Percentiles rank a stretch among this genome's conserved stretches.
These are phyloP conservation scores for Picea glauca DNA, from an alignment of 75 land plant genomes.

Conservation along the genomic window DNA sequence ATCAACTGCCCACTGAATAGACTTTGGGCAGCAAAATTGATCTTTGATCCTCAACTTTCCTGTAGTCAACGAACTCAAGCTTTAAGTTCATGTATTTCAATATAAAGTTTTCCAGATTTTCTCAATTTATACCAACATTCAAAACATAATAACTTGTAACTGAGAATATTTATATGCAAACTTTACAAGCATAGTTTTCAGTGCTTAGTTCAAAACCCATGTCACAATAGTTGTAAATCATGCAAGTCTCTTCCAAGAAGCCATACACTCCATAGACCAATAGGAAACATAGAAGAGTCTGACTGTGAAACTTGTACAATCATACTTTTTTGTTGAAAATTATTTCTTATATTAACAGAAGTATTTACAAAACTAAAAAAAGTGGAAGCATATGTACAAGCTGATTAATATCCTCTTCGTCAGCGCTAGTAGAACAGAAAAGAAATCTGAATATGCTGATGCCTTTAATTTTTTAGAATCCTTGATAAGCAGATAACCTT, in stretches of 20 bases:
- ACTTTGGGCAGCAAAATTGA: constrained; percentile 59
- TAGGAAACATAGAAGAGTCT: background rate
- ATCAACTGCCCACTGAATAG: constrained; percentile 65
- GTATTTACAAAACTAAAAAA: too few relatives aligned
- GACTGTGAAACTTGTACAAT: background rate
- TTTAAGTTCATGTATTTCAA: background rate
- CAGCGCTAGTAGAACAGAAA: too few relatives aligned
- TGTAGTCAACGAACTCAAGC: background rate
- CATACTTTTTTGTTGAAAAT: too few relatives aligned
- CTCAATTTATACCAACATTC: background rate
- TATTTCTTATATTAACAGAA: too few relatives aligned
- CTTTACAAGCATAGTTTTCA: background rate
- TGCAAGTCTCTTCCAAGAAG: background rate
- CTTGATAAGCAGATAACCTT: too few relatives aligned
- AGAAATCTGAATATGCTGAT: too few relatives aligned
- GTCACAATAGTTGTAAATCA: background rate
- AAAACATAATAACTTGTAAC: background rate
- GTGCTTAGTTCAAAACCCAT: background rate
- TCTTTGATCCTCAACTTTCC: constrained; percentile 9
- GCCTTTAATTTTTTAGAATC: too few relatives aligned
- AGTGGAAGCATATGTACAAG: too few relatives aligned
- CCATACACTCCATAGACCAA: background rate
- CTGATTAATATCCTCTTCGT: too few relatives aligned
- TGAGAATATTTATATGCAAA: background rate
- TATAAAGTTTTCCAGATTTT: background rate